Conservation (phyloP, 305 asterid species). For the Solanum hybrid region DNA sequence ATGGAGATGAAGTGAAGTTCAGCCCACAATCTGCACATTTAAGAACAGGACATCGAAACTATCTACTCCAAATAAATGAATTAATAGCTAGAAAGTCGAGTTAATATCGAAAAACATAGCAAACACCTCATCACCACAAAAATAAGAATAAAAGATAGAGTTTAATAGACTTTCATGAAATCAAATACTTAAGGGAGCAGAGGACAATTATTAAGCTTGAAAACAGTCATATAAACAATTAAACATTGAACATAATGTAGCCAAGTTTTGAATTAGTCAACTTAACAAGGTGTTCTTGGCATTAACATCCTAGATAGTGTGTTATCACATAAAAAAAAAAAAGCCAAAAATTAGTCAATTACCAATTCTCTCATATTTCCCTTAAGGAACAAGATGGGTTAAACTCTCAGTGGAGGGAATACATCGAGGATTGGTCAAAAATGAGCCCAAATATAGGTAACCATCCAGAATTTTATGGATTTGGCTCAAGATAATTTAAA, state of each 20-base stretch:
- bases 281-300: neutral
- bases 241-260: neutral
- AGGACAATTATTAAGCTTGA: too few relatives aligned
- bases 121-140: neutral
- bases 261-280: neutral
- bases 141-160: too few relatives aligned
- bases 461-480: too few relatives aligned
- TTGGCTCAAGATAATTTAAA: too few relatives aligned
- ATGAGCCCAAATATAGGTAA: too few relatives aligned
- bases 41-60: neutral
- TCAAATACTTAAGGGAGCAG: neutral
- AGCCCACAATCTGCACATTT: conserved; percentile 44
- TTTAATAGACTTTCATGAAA: too few relatives aligned
- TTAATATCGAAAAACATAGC: neutral
- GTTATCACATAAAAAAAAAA: too few relatives aligned
- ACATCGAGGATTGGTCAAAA: neutral
- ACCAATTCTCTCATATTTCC: neutral
- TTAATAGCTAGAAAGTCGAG: neutral
- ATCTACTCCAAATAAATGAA: neutral
- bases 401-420: neutral
- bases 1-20: conserved; percentile 39
- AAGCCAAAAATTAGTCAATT: neutral
- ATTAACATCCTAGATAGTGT: neutral
- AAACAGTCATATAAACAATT: too few relatives aligned
- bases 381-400: neutral